phyloP scores from a whole-genome alignment of 805 yeast genomes.

The Zygosaccharomyces gambellarensis region DNA sequence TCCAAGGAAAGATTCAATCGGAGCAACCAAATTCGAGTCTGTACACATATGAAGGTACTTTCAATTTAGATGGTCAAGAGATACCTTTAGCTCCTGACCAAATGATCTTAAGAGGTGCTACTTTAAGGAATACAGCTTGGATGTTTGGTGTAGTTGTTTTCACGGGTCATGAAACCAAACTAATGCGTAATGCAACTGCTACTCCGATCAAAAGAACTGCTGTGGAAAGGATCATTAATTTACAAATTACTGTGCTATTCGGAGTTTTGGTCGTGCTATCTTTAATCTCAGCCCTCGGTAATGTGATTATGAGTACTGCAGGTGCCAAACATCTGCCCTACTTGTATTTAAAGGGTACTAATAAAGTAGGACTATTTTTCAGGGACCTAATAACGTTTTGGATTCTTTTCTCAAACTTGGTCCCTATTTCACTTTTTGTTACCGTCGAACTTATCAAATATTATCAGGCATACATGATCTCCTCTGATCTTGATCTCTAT shows the following conservation, averaged over 20 bases:
- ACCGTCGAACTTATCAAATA: slow-evolving; percentile 94
- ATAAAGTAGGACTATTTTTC: slow-evolving; percentile 67
- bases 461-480: slow-evolving; percentile 90
- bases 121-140: slow-evolving; percentile 91
- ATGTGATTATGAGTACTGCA: slow-evolving; percentile 64
- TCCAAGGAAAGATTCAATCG: slow-evolving; percentile 62
- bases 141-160: slow-evolving; percentile 88
- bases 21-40: slow-evolving; percentile 93
- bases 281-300: slow-evolving; percentile 80
- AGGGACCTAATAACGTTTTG: slow-evolving; percentile 87
- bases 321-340: slow-evolving; percentile 50
- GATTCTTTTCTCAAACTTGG: slow-evolving; percentile 93
- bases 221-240: slow-evolving; percentile 89
- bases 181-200: slow-evolving; percentile 98
- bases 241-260: slow-evolving; percentile 86
- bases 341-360: slow-evolving; percentile 62
- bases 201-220: slow-evolving; percentile 97
- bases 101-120: slow-evolving; percentile 89
- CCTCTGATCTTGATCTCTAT: slow-evolving; percentile 92
- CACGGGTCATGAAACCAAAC: slow-evolving; percentile 97
- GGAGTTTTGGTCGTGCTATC: slow-evolving; percentile 70
- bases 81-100: slow-evolving; percentile 87
- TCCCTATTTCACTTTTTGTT: slow-evolving; percentile 95
- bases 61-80: slow-evolving; percentile 48
- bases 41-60: slow-evolving; percentile 91